A percentile compares a stretch with the other conserved stretches of the same genome.
Conservation (phyloP, 495 filamentous ascomycete species). For the Rostrohypoxylon terebratum region DNA sequence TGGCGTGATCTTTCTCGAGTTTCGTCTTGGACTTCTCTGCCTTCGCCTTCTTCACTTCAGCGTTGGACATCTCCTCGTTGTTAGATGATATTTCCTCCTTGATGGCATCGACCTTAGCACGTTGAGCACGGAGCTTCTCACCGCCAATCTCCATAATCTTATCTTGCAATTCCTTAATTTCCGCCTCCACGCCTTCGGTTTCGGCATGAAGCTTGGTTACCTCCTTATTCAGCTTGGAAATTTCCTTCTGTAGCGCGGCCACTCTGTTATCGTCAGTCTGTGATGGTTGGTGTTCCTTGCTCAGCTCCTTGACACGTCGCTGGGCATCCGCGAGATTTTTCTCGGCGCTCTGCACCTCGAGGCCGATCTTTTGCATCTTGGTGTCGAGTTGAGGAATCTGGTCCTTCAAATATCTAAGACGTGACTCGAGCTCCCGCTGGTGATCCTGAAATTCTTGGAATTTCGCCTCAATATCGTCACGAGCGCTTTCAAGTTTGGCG, state of each 20-base stretch:
- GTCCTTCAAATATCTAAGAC: conserved; percentile 77
- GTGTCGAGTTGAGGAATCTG: conserved; percentile 88
- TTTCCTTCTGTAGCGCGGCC: conserved; percentile 77
- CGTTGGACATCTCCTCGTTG: conserved; percentile 81
- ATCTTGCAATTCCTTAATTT: conserved; percentile 90
- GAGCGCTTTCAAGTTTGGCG: conserved; percentile 82
- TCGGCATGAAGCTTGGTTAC: conserved; percentile 82
- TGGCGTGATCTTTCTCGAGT: conserved; percentile 81
- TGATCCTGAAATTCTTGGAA: conserved; percentile 84
- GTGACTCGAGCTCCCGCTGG: conserved; percentile 78
- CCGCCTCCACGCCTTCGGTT: conserved; percentile 85
- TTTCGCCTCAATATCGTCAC: conserved; percentile 82
- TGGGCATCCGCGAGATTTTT: conserved; percentile 87
- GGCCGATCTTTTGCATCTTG: conserved; percentile 88
- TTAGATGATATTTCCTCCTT: conserved; percentile 87
- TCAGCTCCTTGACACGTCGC: conserved; percentile 83
- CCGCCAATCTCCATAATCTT: conserved; percentile 99
- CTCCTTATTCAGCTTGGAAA: conserved; percentile 78
- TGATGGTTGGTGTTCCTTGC: conserved; percentile 80
- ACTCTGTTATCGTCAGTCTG: conserved; percentile 81
- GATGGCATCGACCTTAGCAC: conserved; percentile 90
- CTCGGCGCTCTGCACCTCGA: conserved; percentile 88
- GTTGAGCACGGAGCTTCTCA: conserved; percentile 88
- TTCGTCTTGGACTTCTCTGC: conserved; percentile 92
- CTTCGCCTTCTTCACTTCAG: conserved; percentile 87